A percentile compares a stretch with the other conserved stretches of the same genome.
Conservation (phyloP, 805 yeast species). For the Kluyveromyces starmeri region DNA sequence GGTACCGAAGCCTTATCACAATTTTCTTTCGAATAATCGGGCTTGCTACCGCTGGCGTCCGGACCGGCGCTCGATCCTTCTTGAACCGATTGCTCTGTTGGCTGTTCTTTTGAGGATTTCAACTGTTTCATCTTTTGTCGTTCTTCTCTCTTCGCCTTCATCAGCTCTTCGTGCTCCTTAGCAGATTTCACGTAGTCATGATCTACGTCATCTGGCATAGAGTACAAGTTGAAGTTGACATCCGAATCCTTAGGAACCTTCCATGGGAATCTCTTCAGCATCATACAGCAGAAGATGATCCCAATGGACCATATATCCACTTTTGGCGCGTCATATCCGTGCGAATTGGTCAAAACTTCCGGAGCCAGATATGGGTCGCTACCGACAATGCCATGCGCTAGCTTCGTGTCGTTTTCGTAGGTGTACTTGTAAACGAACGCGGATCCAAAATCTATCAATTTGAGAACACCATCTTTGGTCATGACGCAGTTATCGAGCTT, state of each 20-base stretch:
- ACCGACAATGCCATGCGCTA: slow-evolving; percentile 73
- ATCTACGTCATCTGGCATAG: slow-evolving; percentile 60
- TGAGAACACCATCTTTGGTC: slow-evolving; percentile 62
- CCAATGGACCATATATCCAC: slow-evolving; percentile 84
- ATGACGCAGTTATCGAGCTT: slow-evolving; percentile 79
- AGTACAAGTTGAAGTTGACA: slow-evolving; percentile 59
- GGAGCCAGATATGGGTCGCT: slow-evolving; percentile 85
- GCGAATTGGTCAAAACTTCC: slow-evolving; percentile 48
- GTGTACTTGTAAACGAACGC: slow-evolving; percentile 80
- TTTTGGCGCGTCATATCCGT: slow-evolving; percentile 62
- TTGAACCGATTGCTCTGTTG: slow-evolving; percentile 4
- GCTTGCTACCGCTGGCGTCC: not conserved
- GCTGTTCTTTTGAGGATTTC: slow-evolving; percentile 5
- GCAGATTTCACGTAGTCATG: slow-evolving; percentile 72
- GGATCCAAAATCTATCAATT: slow-evolving; percentile 75
- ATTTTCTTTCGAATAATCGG: not conserved
- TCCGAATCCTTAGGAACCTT: slow-evolving; percentile 66
- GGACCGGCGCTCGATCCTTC: slow-evolving; percentile 2
- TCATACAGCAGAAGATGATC: slow-evolving; percentile 81
- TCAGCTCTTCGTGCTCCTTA: slow-evolving; percentile 55
- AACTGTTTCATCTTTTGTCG: slow-evolving; percentile 10
- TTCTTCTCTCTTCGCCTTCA: slow-evolving; percentile 36
- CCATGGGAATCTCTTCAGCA: slow-evolving; percentile 80
- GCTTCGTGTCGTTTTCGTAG: slow-evolving; percentile 47
- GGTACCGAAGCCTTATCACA: no score